Evolutionary conservation across 2,329 filamentous ascomycete species (phyloP).

Genomic region (Sordariomycetes sp.): DNA sequence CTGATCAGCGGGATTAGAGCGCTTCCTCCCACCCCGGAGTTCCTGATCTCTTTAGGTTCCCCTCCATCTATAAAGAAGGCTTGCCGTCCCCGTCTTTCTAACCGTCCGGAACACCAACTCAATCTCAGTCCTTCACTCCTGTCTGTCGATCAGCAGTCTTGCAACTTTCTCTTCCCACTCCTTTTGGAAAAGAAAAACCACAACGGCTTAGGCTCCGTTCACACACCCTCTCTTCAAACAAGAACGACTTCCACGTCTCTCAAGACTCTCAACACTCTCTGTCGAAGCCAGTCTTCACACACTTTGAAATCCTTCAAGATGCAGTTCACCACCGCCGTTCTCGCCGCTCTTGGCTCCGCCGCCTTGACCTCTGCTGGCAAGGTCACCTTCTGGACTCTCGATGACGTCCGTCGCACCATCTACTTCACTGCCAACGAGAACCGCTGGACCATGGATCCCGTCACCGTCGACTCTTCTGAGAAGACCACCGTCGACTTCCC

Average conservation of each 20-base stretch:
- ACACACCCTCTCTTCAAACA: background rate
- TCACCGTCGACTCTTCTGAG: slow-evolving; percentile 28
- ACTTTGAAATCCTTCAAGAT: slow-evolving; percentile 33
- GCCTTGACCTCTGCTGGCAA: slow-evolving; percentile 31
- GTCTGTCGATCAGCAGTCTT: slow-evolving; percentile 4
- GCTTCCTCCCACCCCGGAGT: background rate
- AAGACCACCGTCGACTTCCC: slow-evolving; percentile 33
- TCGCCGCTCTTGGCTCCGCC: slow-evolving; percentile 32
- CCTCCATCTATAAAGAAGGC: slow-evolving; percentile 5
- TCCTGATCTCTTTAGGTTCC: background rate
- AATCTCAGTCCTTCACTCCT: slow-evolving; percentile 2
- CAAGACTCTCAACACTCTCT: slow-evolving; percentile 7
- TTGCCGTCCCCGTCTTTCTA: slow-evolving; percentile 1
- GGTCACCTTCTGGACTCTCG: slow-evolving; percentile 51
- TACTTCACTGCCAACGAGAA: slow-evolving; percentile 38
- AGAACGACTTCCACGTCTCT: slow-evolving; percentile 6
- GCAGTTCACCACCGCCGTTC: slow-evolving; percentile 39
- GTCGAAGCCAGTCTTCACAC: slow-evolving; percentile 5
- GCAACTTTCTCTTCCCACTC: slow-evolving; percentile 6
- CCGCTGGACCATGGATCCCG: slow-evolving; percentile 19
- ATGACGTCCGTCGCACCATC: slow-evolving; percentile 38
- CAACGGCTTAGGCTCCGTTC: slow-evolving; percentile 3
- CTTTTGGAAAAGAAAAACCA: slow-evolving; percentile 5
- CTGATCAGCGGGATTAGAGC: no score
- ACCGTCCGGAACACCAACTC: background rate